Evolutionary conservation across 2,329 filamentous ascomycete genomes (phyloP).

Genomic region (Penicillium sp.): DNA sequence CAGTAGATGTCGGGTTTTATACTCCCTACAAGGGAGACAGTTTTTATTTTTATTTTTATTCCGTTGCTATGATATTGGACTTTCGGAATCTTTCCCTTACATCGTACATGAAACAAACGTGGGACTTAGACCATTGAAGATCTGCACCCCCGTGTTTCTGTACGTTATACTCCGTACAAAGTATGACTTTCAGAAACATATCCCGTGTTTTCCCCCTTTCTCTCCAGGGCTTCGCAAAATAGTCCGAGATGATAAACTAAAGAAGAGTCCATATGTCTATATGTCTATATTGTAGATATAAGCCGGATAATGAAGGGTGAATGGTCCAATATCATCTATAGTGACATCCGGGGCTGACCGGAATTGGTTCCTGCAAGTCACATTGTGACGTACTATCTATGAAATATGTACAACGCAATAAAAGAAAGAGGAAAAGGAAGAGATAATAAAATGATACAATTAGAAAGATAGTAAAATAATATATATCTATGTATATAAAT

Average conservation of each 20-base stretch:
- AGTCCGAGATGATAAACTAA: background rate
- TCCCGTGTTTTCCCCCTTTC: background rate
- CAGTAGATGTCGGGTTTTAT: background rate
- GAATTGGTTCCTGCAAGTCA: slow-evolving; percentile 10
- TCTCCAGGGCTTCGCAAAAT: background rate
- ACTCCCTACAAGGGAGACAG: slow-evolving; percentile 1
- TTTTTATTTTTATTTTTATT: background rate
- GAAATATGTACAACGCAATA: background rate
- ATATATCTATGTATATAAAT: too few relatives aligned
- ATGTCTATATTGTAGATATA: too few relatives aligned
- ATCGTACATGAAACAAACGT: background rate
- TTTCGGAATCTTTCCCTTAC: background rate
- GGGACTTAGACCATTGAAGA: background rate
- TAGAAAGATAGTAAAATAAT: too few relatives aligned
- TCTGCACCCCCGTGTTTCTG: background rate
- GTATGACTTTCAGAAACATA: background rate
- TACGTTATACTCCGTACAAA: background rate
- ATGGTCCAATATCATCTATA: slow-evolving; percentile 1
- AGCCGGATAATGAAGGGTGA: background rate
- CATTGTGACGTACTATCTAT: slow-evolving; percentile 6
- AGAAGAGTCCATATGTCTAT: too few relatives aligned
- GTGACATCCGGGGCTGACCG: slow-evolving; percentile 13
- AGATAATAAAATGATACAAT: background rate
- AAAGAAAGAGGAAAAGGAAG: background rate
- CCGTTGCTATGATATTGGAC: background rate